Conservation (phyloP, 2,329 filamentous ascomycete genomes). For the Penicillium thymicola region DNA sequence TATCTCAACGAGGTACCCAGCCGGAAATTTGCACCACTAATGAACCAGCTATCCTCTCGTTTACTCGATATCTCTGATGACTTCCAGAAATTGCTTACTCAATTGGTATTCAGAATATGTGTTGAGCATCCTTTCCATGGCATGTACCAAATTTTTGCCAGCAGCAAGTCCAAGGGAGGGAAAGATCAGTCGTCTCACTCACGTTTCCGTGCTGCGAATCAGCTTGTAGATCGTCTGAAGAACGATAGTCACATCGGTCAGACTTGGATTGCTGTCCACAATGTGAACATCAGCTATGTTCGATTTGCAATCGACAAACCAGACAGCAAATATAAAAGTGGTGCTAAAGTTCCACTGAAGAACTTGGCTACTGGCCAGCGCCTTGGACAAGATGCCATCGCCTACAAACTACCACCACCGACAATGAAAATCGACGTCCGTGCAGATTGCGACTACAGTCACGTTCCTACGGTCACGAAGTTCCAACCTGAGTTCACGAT, state of each 20-base stretch:
- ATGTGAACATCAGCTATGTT: slow-evolving; percentile 66
- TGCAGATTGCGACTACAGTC: slow-evolving; percentile 69
- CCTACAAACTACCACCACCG: slow-evolving; percentile 74
- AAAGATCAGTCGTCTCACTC: slow-evolving; percentile 73
- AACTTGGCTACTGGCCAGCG: slow-evolving; percentile 62
- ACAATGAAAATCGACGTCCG: slow-evolving; percentile 81
- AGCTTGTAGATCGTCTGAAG: slow-evolving; percentile 61
- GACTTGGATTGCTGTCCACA: slow-evolving; percentile 70
- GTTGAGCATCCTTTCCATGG: slow-evolving; percentile 92
- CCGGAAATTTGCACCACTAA: slow-evolving; percentile 84
- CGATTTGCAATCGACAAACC: slow-evolving; percentile 45
- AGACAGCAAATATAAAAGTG: slow-evolving; percentile 64
- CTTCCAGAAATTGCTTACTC: slow-evolving; percentile 75
- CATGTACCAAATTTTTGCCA: slow-evolving; percentile 94
- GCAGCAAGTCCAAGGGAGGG: slow-evolving; percentile 62
- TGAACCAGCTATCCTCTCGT: slow-evolving; percentile 96
- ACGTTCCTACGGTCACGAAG: slow-evolving; percentile 68
- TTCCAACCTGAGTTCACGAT: slow-evolving; percentile 77
- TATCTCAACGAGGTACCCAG: slow-evolving; percentile 74
- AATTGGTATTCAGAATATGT: slow-evolving; percentile 78
- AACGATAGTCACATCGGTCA: slow-evolving; percentile 49
- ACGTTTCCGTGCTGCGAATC: slow-evolving; percentile 69
- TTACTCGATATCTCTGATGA: slow-evolving; percentile 65
- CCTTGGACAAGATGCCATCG: slow-evolving; percentile 61
- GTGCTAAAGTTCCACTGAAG: slow-evolving; percentile 61